Evolutionary conservation across 352 stramenopile genomes (phyloP), one percentile per base, ranked within the genome.

Genomic region (Albugo candida): DNA sequence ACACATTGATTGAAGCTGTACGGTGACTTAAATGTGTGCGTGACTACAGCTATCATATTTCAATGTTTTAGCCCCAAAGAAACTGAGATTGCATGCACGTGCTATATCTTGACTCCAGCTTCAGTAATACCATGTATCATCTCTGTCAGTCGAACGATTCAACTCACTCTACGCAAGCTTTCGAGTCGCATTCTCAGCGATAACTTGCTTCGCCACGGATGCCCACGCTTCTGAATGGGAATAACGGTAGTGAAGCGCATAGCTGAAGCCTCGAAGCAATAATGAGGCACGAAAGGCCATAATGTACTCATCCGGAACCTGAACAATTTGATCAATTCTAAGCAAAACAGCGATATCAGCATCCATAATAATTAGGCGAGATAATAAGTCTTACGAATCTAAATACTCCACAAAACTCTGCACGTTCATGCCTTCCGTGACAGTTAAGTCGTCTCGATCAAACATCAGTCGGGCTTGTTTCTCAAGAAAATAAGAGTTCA

Each of bases 261-360:
- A 83, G 58, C 76, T 88, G 52, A 92, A 84, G 37, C 80, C 80
- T 18, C 80, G 76, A 21, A 92, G 55, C 42, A 93, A 58, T 36
- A 93, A 63, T 35, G 80, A 92, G 41, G 70, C 76, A 48, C 80
- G 74, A 49, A 84, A 88, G 13, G 78, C 75, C 78, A 92, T 92
- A 34, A 92, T 72, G 49, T 85, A 92, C 47, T 92, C 78, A 47
- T 88, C 74, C 14, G 72, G 70, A 50, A 86, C 80, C 52, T 83
- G 65, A 52, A 76, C 71, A 50, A 92, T 81, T 11, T 67, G 70
- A 45, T 87, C 74, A 37, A 87, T 83, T 42, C 71, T 83, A 34
- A 36, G 6, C 13, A 43, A 44, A 44, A 3, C 13, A 48, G 27
- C 6, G 47, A 31, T 36, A 37, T 36, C 17, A 21, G 11, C 42